These are phyloP conservation scores for Lathyrus aphaca DNA, from an alignment of 306 rosid species.

Conservation along the genomic window DNA sequence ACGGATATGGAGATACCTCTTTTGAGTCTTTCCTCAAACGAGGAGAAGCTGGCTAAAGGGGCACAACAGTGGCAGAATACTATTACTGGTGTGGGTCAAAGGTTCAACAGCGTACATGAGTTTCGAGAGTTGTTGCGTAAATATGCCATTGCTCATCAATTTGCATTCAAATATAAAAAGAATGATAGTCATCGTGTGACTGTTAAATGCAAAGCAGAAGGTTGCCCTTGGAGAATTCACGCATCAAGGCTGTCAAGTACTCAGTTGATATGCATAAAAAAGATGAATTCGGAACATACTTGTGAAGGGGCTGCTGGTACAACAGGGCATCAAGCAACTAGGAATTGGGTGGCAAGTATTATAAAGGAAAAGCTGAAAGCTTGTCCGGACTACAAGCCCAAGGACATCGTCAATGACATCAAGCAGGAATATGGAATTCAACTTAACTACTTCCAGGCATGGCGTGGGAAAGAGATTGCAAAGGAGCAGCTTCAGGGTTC, in stretches of 20 bases:
- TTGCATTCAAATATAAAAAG: conserved; percentile 94
- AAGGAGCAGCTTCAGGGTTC: conserved; percentile 99
- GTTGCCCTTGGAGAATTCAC: conserved; percentile 98
- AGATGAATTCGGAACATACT: conserved; percentile 81
- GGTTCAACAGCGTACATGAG: conserved; percentile 88
- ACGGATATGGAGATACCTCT: conserved; percentile 49
- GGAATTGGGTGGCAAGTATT: conserved; percentile 98
- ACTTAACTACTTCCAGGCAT: conserved; percentile 95
- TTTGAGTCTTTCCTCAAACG: conserved; percentile 47
- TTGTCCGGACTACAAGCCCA: conserved; percentile 89
- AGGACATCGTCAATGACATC: conserved; percentile 94
- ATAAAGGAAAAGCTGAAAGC: conserved; percentile 89
- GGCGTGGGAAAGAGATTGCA: conserved; percentile 99
- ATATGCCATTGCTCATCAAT: conserved; percentile 96
- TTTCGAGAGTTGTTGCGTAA: conserved; percentile 92
- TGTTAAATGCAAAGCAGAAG: conserved; percentile 98
- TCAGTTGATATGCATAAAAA: conserved; percentile 93
- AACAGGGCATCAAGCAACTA: conserved; percentile 97
- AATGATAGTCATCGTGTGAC: conserved; percentile 99
- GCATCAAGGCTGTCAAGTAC: conserved; percentile 95
- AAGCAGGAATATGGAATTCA: conserved; percentile 94
- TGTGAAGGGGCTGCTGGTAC: conserved; percentile 89
- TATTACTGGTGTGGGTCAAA: conserved; percentile 91
- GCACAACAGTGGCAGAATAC: conserved; percentile 96
- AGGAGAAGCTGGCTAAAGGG: conserved; percentile 74